These are phyloP conservation scores for Carex scoparia DNA, from an alignment of 176 grass and related monocot species.

Conservation along the genomic window DNA sequence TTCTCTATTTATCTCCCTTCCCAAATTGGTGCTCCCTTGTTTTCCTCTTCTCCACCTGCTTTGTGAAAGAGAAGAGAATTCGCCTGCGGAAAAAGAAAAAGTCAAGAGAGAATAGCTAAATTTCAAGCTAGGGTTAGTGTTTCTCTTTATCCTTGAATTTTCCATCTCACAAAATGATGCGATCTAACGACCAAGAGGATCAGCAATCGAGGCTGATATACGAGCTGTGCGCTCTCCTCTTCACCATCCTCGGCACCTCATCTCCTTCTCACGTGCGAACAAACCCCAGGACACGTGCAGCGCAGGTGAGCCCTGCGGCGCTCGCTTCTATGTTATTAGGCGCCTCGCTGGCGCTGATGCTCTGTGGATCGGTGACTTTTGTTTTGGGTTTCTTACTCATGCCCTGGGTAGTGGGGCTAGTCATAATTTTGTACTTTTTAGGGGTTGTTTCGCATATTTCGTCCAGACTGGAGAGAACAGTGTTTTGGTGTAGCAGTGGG, in stretches of 20 bases:
- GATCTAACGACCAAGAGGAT: background rate
- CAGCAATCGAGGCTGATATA: slow-evolving; percentile 45
- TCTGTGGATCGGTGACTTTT: slow-evolving; percentile 84
- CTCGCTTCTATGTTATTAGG: slow-evolving; percentile 61
- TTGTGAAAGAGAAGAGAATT: background rate
- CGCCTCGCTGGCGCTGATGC: slow-evolving; percentile 72
- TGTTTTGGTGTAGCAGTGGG: slow-evolving; percentile 7
- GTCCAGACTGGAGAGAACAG: slow-evolving; percentile 42
- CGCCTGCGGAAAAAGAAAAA: background rate
- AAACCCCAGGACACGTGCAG: background rate
- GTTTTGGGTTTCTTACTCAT: slow-evolving; percentile 74
- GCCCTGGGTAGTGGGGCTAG: slow-evolving; percentile 71
- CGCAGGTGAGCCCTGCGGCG: slow-evolving; percentile 30
- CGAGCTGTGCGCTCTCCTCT: slow-evolving; percentile 57
- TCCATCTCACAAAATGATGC: slow-evolving; percentile 20
- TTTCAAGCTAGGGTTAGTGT: slow-evolving; percentile 12
- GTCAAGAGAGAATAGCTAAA: background rate
- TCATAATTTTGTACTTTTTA: slow-evolving; percentile 59
- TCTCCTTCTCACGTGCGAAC: background rate
- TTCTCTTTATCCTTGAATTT: background rate
- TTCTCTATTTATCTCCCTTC: background rate
- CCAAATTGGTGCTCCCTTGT: background rate
- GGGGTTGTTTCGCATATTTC: slow-evolving; percentile 57
- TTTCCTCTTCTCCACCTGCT: slow-evolving; percentile 20
- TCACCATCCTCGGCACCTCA: slow-evolving; percentile 30